Base-by-base conservation (phyloP, 2,329 filamentous ascomycete genomes). In the Chrysosporium keratinophilum region DNA sequence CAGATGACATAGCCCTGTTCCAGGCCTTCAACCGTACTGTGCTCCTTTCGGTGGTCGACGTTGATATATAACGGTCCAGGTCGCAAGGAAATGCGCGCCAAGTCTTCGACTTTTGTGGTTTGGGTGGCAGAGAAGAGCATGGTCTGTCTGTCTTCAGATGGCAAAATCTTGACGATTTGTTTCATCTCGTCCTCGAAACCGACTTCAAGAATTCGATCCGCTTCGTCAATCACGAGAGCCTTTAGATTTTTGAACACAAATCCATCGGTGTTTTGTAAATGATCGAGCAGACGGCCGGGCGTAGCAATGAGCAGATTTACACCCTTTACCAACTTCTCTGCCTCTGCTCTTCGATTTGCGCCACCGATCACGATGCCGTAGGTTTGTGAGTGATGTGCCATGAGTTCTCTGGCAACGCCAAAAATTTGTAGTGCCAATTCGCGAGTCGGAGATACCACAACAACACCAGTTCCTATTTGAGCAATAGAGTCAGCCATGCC, bases 51-150 rank as follows among this genome's bases (percentile, higher is more conserved):
- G 69, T 95, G 81, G 66, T 97, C 91, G 55, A 98, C 93, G 66
- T 97, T 96, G 77, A 98, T 93, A 72, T 96, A 97, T 11, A 98
- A 76, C 1, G 93, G 93, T 1, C 91, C 90, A 0, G 88, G 85
- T 35, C 89, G 82, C 46, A 98, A 78, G 3, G 93, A 98, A 66
- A 98, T 95, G 59, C 93, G 80, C 1, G 93, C 93, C 52, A 98
- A 78, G 70, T 98, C 93, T 72, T 97, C 91, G 61, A 98, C 93
- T 74, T 98, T 97, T 54, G 91, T 97, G 2, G 93, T 98, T 71
- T 97, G 93, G 3, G 93, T 98, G 12, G 93, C 93, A 12, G 89
- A 96, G 77, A 98, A 98, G n/a, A 98, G 80, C 84, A 95, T 93
- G 0, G 90, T 96, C 71, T 97, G 91, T 56, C 93, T 78, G 60